Evolutionary conservation across 352 stramenopile genomes (phyloP).

Genomic region (Globisporangium paddicum): DNA sequence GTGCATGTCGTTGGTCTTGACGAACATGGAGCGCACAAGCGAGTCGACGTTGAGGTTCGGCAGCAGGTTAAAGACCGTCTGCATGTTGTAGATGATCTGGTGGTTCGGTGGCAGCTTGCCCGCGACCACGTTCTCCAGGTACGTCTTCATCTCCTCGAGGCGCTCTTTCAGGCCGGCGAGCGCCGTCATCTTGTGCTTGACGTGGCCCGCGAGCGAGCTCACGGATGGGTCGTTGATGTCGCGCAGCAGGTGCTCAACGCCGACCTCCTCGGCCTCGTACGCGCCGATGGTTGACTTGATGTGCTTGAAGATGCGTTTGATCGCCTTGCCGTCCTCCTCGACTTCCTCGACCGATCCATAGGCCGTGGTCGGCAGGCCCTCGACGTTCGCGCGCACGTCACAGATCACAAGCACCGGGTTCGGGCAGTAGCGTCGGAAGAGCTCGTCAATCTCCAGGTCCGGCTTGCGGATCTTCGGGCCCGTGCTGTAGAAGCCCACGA

Average conservation of each 20-base stretch:
- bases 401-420: slow-evolving; percentile 98
- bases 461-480: slow-evolving; percentile 95
- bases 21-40: slow-evolving; percentile 95
- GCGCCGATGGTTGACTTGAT: slow-evolving; percentile 95
- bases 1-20: slow-evolving; percentile 99
- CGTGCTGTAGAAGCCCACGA: slow-evolving; percentile 99
- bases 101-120: slow-evolving; percentile 73
- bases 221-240: slow-evolving; percentile 99
- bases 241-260: slow-evolving; percentile 98
- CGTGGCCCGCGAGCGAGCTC: slow-evolving; percentile 95
- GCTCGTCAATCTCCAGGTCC: slow-evolving; percentile 93
- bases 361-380: slow-evolving; percentile 95
- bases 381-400: slow-evolving; percentile 95
- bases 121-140: slow-evolving; percentile 92
- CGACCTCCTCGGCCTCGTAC: slow-evolving; percentile 94
- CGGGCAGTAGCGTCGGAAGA: slow-evolving; percentile 93
- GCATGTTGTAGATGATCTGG: slow-evolving; percentile 99
- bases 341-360: slow-evolving; percentile 98
- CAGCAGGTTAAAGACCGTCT: slow-evolving; percentile 99
- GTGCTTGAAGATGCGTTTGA: slow-evolving; percentile 98
- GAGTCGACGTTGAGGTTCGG: slow-evolving; percentile 98
- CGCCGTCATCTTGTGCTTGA: slow-evolving; percentile 98
- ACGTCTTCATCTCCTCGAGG: slow-evolving; percentile 98
- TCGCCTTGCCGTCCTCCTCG: slow-evolving; percentile 93
- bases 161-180: slow-evolving; percentile 91